Evolutionary conservation across 805 yeast genomes (phyloP).

Genomic region (Debaryomyces hansenii): DNA sequence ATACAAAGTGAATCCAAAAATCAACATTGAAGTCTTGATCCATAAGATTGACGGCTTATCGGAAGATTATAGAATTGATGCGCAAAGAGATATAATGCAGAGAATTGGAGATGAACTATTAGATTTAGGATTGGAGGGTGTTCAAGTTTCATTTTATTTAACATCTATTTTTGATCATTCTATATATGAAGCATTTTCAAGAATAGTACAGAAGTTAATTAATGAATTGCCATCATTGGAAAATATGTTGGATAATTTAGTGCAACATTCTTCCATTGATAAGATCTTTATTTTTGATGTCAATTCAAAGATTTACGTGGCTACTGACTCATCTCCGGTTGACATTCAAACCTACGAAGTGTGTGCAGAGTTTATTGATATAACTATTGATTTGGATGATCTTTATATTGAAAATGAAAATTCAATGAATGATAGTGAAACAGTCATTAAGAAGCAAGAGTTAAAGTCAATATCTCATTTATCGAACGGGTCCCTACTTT

Average conservation of each 20-base stretch:
- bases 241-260: constrained; percentile 81
- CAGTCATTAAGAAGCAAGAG: constrained; percentile 31
- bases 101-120: constrained; percentile 89
- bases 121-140: constrained; percentile 88
- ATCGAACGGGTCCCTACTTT: constrained; percentile 80
- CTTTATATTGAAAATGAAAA: constrained; percentile 44
- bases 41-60: constrained; percentile 95
- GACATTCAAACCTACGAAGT: constrained; percentile 95
- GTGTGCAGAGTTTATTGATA: constrained; percentile 96
- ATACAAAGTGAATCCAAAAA: constrained; percentile 74
- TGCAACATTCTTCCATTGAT: constrained; percentile 86
- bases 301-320: constrained; percentile 89
- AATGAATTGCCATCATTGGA: constrained; percentile 88
- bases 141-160: constrained; percentile 84
- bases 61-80: constrained; percentile 91
- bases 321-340: constrained; percentile 94
- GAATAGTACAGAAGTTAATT: constrained; percentile 88
- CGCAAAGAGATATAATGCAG: constrained; percentile 95
- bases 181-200: constrained; percentile 90
- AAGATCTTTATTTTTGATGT: constrained; percentile 92
- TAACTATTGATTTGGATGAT: constrained; percentile 83
- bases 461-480: constrained; percentile 71
- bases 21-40: constrained; percentile 88
- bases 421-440: constrained; percentile 10
- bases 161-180: constrained; percentile 96